Conservation (phyloP, 148 eudicot genomes). For the Chenopodium berlandieri region DNA sequence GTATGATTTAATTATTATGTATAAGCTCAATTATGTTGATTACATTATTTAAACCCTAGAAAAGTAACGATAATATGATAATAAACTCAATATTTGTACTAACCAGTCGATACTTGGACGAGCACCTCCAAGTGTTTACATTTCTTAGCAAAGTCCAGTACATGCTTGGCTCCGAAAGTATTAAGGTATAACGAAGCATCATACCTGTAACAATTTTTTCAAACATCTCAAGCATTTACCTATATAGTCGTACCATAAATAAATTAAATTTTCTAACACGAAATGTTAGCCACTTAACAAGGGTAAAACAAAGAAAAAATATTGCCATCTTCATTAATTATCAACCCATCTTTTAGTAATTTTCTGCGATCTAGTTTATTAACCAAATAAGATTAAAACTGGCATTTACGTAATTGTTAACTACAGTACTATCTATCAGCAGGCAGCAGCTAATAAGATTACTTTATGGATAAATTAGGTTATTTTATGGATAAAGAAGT, state of each 20-base stretch:
- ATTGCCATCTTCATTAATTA: too few species aligned
- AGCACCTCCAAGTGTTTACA: slow-evolving; percentile 51
- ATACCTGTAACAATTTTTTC: slow-evolving; percentile 31
- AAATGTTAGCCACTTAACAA: too few species aligned
- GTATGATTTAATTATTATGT: too few species aligned
- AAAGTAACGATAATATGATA: neutral
- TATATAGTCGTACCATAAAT: too few species aligned
- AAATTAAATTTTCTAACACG: too few species aligned
- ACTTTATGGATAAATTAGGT: neutral
- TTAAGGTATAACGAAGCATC: slow-evolving; percentile 56
- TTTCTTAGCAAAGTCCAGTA: slow-evolving; percentile 55
- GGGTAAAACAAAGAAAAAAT: too few species aligned
- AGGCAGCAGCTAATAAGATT: too few species aligned
- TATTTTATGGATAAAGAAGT: neutral
- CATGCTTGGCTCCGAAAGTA: slow-evolving; percentile 56
- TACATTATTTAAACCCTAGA: too few species aligned
- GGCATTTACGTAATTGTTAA: neutral
- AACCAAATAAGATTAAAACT: neutral
- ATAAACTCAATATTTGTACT: neutral
- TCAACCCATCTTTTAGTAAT: too few species aligned
- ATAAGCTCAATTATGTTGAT: too few species aligned
- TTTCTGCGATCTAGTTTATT: too few species aligned
- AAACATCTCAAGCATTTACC: too few species aligned
- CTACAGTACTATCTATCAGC: neutral
- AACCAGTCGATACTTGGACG: slow-evolving; percentile 69